Evolutionary conservation across 2,329 filamentous ascomycete genomes (phyloP), one percentile per base, ranked within the genome.

Genomic region (Xylaria sp.): DNA sequence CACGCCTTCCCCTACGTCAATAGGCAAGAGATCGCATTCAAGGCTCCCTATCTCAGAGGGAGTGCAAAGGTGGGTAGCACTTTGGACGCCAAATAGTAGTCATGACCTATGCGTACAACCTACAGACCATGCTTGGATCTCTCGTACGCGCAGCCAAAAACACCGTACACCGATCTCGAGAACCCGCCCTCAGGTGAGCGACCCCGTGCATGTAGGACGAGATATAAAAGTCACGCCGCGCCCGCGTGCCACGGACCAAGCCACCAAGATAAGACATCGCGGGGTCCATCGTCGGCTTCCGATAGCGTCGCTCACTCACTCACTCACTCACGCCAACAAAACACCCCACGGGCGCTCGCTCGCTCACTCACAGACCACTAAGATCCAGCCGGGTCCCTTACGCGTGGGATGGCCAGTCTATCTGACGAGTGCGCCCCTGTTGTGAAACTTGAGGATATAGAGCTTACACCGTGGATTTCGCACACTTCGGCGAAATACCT

Each of bases 231-330:
- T 47, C 42, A 47, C 17, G 42, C 42, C 42, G 42, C 42, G 42
- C 42, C 17, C 17, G 42, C n/a, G 42, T 47, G 42, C 42, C 42
- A 47, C 42, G 42, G n/a, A 7, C n/a, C 42, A 21, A 47, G 42
- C 42, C 42, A 47, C 42, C n/a, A 19, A 47, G 42, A 47, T 47
- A 47, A 47, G 42, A 47, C 42, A 19, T 47, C 42, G 42, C 42
- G 42, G 42, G 42, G 42, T 17, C n/a, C 42, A 47, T 45, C 39
- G 17, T 45, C 39, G 39, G 4, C 17, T 11, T 42, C 6, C n/a
- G 42, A 47, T 47, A 19, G 3, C 42, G 42, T 19, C 5, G 42
- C 17, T 14, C 4, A 17, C 1, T n/a, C n/a, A n/a, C n/a, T n/a
- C n/a, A n/a, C n/a, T n/a, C n/a, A n/a, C 17, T 47, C 42, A 5